Evolutionary conservation across 352 stramenopile species (phyloP).

Genomic region (Phytophthora melonis): DNA sequence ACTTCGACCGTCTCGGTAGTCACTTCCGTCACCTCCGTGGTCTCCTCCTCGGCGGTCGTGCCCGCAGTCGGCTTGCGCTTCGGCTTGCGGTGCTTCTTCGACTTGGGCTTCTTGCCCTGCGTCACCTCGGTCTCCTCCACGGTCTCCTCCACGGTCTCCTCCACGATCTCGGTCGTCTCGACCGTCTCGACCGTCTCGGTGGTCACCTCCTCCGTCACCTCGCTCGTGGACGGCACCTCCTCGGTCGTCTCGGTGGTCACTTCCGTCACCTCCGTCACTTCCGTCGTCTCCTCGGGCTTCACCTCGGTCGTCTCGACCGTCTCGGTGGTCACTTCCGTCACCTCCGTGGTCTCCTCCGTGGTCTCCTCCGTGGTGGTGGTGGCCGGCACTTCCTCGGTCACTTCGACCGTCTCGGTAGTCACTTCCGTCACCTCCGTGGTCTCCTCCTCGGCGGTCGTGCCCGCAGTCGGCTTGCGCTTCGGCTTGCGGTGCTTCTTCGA

Average conservation of each 20-base stretch:
- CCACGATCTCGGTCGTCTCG: slow-evolving; percentile 1
- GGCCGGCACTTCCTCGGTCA: slow-evolving; percentile 7
- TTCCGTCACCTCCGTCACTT: slow-evolving; percentile 1
- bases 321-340: slow-evolving; percentile 13
- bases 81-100: no score
- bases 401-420: not conserved
- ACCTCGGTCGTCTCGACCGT: slow-evolving; percentile 7
- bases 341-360: not conserved
- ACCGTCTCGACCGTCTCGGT: no score
- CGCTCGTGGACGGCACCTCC: not conserved
- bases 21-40: slow-evolving; percentile 3
- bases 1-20: not conserved
- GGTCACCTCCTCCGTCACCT: not conserved
- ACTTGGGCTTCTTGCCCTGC: no score
- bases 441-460: no score
- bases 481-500: no score
- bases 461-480: no score
- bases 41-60: no score
- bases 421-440: no score
- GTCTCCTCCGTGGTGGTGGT: slow-evolving; percentile 5
- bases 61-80: no score
- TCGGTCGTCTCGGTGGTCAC: not conserved
- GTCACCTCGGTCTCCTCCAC: no score
- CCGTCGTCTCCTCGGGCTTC: slow-evolving; percentile 5
- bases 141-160: not conserved